A percentile compares a stretch with the other conserved stretches of the same genome.
phyloP scores from a whole-genome alignment of 208 protist species.

The Herpetomonas tarakana region DNA sequence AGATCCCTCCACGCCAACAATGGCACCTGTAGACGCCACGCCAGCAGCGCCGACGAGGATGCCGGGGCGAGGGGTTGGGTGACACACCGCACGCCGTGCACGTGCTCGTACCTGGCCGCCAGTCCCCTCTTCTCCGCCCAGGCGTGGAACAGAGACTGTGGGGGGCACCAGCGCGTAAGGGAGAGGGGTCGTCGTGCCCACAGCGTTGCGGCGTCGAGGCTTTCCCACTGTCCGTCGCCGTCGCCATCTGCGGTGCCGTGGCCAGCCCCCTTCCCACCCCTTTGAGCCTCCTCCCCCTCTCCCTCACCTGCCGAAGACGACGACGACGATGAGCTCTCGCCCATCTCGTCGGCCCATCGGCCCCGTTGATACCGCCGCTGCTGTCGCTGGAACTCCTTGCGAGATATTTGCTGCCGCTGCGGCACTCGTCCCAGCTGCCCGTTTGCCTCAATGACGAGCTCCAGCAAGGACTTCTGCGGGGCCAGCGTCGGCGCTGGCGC shows the following conservation, averaged over 20 bases:
- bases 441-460: constrained; percentile 70
- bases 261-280: too few relatives aligned
- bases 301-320: background rate
- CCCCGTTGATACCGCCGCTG: background rate
- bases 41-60: constrained; percentile 7
- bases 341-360: background rate
- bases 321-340: background rate
- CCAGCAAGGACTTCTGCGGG: constrained; percentile 60
- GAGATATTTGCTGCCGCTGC: constrained; percentile 24
- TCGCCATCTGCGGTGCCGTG: too few relatives aligned
- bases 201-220: too few relatives aligned
- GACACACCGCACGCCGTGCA: constrained; percentile 1
- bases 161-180: background rate
- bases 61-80: constrained; percentile 19
- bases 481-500: constrained; percentile 4
- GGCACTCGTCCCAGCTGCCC: constrained; percentile 44
- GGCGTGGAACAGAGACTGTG: background rate
- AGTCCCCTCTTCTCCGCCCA: background rate
- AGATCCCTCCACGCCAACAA: constrained; percentile 4
- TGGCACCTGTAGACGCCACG: background rate
- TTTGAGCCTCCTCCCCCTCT: background rate
- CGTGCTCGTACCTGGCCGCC: background rate
- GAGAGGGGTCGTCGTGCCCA: too few relatives aligned
- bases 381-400: background rate
- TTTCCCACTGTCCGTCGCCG: too few relatives aligned